Evolutionary conservation across 2,329 filamentous ascomycete genomes (phyloP).

Genomic region (Dothideomycetes sp.): DNA sequence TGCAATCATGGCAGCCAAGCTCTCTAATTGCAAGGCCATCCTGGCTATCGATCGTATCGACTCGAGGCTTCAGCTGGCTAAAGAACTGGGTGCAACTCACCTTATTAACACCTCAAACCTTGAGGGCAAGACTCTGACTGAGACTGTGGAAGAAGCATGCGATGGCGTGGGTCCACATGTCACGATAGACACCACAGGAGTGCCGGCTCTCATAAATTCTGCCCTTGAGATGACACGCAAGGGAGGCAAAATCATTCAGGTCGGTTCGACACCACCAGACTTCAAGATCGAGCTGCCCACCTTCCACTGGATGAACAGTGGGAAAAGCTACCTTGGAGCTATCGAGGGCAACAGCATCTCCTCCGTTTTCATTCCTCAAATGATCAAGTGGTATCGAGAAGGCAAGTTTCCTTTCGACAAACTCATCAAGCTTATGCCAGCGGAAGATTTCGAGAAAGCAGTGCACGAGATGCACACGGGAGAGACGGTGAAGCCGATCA

Average conservation of each 20-base stretch:
- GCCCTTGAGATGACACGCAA: slow-evolving; percentile 35
- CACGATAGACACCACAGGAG: slow-evolving; percentile 44
- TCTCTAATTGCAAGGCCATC: slow-evolving; percentile 31
- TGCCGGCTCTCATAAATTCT: slow-evolving; percentile 34
- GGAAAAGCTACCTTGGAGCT: slow-evolving; percentile 41
- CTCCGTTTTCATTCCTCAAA: slow-evolving; percentile 36
- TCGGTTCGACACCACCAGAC: slow-evolving; percentile 40
- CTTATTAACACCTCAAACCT: slow-evolving; percentile 29
- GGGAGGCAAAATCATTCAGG: slow-evolving; percentile 41
- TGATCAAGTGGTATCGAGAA: slow-evolving; percentile 41
- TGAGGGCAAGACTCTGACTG: slow-evolving; percentile 26
- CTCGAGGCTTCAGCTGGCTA: slow-evolving; percentile 30
- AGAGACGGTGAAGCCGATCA: slow-evolving; percentile 15
- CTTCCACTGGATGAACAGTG: slow-evolving; percentile 38
- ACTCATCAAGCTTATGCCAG: slow-evolving; percentile 37
- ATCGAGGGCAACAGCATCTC: slow-evolving; percentile 39
- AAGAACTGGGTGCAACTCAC: slow-evolving; percentile 34
- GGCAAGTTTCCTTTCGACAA: slow-evolving; percentile 41
- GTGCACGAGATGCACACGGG: slow-evolving; percentile 34
- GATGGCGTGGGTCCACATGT: slow-evolving; percentile 35
- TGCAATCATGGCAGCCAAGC: slow-evolving; percentile 41
- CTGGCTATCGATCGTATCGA: slow-evolving; percentile 34
- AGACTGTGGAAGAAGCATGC: slow-evolving; percentile 29
- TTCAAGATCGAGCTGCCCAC: slow-evolving; percentile 35
- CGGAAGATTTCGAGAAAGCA: slow-evolving; percentile 33